These are phyloP conservation scores for Clavispora carvajalis DNA, from an alignment of 805 yeast species.

Conservation along the genomic window DNA sequence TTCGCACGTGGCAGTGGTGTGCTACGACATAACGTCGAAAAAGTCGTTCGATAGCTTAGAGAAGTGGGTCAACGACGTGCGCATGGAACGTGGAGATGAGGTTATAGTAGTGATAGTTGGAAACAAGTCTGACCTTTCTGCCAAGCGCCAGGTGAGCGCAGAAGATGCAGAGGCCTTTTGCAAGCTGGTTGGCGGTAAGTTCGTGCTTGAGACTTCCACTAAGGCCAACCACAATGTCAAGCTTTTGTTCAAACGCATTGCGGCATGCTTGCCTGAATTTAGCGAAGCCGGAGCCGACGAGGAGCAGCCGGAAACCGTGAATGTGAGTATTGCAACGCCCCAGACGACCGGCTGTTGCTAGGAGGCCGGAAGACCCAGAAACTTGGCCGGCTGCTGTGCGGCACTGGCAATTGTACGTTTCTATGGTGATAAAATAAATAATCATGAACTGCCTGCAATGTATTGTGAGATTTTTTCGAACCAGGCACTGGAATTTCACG, in stretches of 20 bases:
- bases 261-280: constrained; percentile 84
- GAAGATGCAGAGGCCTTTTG: constrained; percentile 85
- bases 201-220: constrained; percentile 89
- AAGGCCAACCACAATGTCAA: constrained; percentile 94
- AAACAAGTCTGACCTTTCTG: constrained; percentile 79
- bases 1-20: constrained; percentile 94
- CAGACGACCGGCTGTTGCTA: constrained; percentile 11
- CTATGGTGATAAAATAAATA: not conserved
- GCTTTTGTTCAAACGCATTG: constrained; percentile 81
- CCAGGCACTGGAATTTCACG: no score
- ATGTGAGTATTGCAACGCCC: constrained; percentile 30
- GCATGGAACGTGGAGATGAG: constrained; percentile 85
- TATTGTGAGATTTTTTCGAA: no score
- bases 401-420: not conserved
- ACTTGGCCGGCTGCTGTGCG: constrained; percentile 1
- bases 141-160: constrained; percentile 68
- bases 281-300: constrained; percentile 16
- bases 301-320: constrained; percentile 31
- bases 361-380: no score
- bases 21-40: constrained; percentile 85
- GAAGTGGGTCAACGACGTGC: constrained; percentile 93
- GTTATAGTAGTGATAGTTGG: constrained; percentile 90
- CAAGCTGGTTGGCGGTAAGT: constrained; percentile 64
- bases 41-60: constrained; percentile 79
- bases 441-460: not conserved